Evolutionary conservation across 2,329 filamentous ascomycete genomes (phyloP).

Genomic region (Neofusicoccum laricinum): DNA sequence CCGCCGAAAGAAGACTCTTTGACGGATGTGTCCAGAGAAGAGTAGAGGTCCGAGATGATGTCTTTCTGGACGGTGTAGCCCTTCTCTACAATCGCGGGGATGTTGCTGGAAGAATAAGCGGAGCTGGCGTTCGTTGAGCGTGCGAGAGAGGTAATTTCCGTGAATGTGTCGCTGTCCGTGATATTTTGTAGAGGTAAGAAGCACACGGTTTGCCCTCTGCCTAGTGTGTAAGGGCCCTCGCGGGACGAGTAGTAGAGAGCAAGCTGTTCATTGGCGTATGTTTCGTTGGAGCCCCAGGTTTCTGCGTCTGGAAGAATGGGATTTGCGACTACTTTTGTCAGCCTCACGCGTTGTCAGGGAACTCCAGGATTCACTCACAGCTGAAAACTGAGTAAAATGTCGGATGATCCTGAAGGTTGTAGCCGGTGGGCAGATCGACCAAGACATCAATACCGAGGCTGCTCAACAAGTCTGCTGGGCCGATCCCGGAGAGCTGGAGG

Average conservation of each 20-base stretch:
- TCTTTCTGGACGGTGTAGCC: neutral
- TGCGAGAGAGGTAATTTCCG: neutral
- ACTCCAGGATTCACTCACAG: neutral
- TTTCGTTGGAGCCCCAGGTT: conserved; percentile 34
- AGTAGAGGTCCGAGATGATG: neutral
- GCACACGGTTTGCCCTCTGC: neutral
- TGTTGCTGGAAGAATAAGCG: neutral
- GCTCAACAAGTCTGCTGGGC: conserved; percentile 50
- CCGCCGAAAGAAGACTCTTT: neutral
- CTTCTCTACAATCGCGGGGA: neutral
- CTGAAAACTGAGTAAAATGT: conserved; percentile 49
- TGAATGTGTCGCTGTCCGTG: neutral
- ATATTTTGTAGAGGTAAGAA: neutral
- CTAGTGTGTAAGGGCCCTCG: neutral
- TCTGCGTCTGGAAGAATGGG: conserved; percentile 30
- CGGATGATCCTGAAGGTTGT: conserved; percentile 62
- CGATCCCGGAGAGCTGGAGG: conserved; percentile 62
- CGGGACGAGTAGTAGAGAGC: conserved; percentile 2
- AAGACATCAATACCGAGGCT: conserved; percentile 53
- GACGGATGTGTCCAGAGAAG: neutral
- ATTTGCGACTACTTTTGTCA: neutral
- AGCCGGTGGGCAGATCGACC: conserved; percentile 60
- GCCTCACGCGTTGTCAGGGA: too few species aligned
- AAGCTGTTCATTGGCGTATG: conserved; percentile 35
- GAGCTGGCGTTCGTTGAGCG: neutral